Conservation (phyloP, 768 basidiomycete species). For the Boletellus emodensis region DNA sequence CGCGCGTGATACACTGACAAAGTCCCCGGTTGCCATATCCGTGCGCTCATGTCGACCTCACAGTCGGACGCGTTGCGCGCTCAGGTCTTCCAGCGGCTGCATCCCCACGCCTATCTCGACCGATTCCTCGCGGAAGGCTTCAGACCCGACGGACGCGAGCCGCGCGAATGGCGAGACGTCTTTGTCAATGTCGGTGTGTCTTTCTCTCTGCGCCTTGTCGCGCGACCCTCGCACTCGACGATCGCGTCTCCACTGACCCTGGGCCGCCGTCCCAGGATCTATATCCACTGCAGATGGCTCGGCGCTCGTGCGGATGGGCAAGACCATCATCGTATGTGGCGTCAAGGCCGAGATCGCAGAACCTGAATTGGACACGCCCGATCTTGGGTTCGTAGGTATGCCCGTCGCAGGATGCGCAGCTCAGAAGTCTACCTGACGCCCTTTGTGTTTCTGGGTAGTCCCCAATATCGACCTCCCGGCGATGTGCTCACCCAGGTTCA, state of each 20-base stretch:
- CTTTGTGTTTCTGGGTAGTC: conserved; percentile 42
- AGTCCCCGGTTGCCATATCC: conserved; percentile 1
- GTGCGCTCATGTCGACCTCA: conserved; percentile 6
- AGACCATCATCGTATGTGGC: conserved; percentile 94
- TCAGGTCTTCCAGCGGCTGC: conserved; percentile 77
- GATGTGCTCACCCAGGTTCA: conserved; percentile 89
- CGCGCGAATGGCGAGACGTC: conserved; percentile 67
- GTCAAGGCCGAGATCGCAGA: conserved; percentile 94
- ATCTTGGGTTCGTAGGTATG: conserved; percentile 81
- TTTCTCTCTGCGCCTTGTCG: too few relatives aligned
- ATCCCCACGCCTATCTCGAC: conserved; percentile 84
- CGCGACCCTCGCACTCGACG: neutral
- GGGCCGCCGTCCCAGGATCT: conserved; percentile 53
- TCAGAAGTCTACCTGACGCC: neutral
- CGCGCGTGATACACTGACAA: neutral
- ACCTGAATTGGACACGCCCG: conserved; percentile 73
- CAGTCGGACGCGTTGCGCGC: conserved; percentile 28
- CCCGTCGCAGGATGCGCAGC: neutral
- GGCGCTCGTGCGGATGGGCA: conserved; percentile 83
- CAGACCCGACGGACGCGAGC: conserved; percentile 79
- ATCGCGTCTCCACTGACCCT: neutral
- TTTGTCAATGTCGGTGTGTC: conserved; percentile 75
- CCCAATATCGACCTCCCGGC: conserved; percentile 95
- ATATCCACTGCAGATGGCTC: conserved; percentile 94
- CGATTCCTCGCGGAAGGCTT: conserved; percentile 75